These are phyloP conservation scores for Arachis monticola DNA, from an alignment of 331 rosid species.

Conservation along the genomic window DNA sequence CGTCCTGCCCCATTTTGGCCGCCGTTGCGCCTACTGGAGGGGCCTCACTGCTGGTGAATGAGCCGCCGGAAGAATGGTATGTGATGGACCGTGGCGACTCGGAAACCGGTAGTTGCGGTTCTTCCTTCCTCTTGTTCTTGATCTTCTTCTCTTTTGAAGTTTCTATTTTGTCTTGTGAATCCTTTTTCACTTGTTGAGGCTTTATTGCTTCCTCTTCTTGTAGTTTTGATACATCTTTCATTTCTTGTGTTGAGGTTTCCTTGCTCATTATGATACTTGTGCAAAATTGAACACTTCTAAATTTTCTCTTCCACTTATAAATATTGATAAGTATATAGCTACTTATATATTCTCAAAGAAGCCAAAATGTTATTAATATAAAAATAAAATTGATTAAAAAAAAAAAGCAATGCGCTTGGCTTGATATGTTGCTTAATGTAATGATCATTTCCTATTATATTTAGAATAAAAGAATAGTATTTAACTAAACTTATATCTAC, in stretches of 20 bases:
- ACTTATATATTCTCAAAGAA: background rate
- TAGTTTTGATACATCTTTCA: conserved; percentile 15
- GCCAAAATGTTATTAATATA: background rate
- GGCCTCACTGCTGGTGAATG: conserved; percentile 37
- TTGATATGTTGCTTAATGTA: too few relatives aligned
- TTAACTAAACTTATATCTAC: background rate
- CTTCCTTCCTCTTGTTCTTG: background rate
- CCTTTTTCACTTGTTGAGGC: conserved; percentile 11
- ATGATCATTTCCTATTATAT: background rate
- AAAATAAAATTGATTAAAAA: too few relatives aligned
- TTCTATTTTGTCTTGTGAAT: background rate
- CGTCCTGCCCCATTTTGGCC: conserved; percentile 35
- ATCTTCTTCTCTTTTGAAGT: background rate
- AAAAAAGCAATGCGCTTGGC: too few relatives aligned
- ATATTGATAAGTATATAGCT: background rate
- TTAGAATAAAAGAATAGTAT: background rate
- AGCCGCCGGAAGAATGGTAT: conserved; percentile 26
- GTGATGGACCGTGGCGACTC: conserved; percentile 8
- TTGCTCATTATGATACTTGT: conserved; percentile 20
- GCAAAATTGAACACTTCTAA: conserved; percentile 15
- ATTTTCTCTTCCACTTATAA: background rate
- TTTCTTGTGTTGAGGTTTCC: conserved; percentile 25
- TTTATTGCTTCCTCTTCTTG: background rate
- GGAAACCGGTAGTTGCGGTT: background rate
- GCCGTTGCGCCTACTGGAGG: background rate